Evolutionary conservation across 2,329 filamentous ascomycete species (phyloP), one percentile per base, ranked within the genome.

Genomic region (Colletotrichum paranaense): DNA sequence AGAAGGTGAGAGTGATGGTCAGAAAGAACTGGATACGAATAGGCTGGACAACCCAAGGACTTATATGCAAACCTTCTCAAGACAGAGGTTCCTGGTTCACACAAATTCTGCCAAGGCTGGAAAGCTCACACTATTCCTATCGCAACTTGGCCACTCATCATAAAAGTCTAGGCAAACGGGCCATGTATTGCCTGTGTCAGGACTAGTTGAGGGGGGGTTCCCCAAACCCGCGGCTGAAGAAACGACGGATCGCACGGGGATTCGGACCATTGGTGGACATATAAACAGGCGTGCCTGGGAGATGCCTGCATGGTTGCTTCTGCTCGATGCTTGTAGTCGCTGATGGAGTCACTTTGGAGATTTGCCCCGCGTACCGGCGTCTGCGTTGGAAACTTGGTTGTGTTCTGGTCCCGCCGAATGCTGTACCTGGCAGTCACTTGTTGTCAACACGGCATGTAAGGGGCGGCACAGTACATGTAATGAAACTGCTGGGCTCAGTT

Each of bases 311-410:
- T 62, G 57, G 24, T 67, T 67, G 11, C 68, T 58, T 72, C 57
- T 72, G 46, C 7, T 9, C 7, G 55, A 62, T 72, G 57, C 63
- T 62, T 62, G 63, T 67, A 28, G 35, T 6, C 11, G 19, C 56
- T 22, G 28, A 68, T 67, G 63, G 68, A 42, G 64, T 22, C 49
- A 14, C 24, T 46, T 63, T 71, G 57, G 49, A 62, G 56, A 71
- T 67, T 71, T 72, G 57, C 63, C 58, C 68, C 68, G 64, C 68
- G 63, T 68, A 14, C 56, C 49, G 57, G 57, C 68, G 57, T 67
- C 57, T 56, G 68, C 49, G 35, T 62, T 8, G 56, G 55, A 38
- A 32, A 24, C 16, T 35, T 42, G 62, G 42, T 6, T 7, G 5
- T 16, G 14, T 42, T 42, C 38, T 42, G 38, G 38, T 42, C 38